Evolutionary conservation across 495 filamentous ascomycete species (phyloP), one percentile per base, ranked within the genome.

Genomic region (Penicillium mononematosum): DNA sequence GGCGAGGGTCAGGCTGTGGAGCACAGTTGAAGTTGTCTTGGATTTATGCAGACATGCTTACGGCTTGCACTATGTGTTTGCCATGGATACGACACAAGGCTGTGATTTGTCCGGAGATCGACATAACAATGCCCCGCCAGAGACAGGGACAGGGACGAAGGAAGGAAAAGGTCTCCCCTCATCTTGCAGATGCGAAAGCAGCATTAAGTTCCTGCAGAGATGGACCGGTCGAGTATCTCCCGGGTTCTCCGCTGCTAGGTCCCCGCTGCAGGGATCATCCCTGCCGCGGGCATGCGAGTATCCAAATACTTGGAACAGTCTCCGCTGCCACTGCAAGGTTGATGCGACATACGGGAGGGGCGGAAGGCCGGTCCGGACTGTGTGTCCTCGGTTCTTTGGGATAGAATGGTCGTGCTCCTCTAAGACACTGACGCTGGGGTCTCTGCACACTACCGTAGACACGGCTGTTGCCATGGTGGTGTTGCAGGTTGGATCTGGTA

Each of bases 321-420:
- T 17, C 19, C 19, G 53, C 56, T 54, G 41, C 22, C 1, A 48
- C 65, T 68, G 65, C 65, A 65, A 65, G 65, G 65, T 56, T 17
- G 5, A 41, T 42, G 45, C 56, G 45, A 44, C 48, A 36, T 36
- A 32, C 24, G 24, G 45, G 55, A 16, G n/a, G 19, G 29, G 56
- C 58, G 65, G 56, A 61, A 41, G 32, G 41, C 22, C 47, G 55
- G 59, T 58, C 65, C 62, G 65, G 54, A n/a, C 50, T 47, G 59
- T 38, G 2, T 9, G 22, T 44, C 4, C 27, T 34, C 5, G n/a
- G 29, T 50, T 12, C 17, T 25, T 41, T 44, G 39, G 46, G 34
- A 55, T 22, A 12, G 45, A 62, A 59, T 45, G 45, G 43, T 34
- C 34, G 48, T 52, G 20, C 45, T 45, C 27, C 50, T 43, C 49